Conservation (phyloP, 2,329 filamentous ascomycete species). For the Diaporthe velutina region DNA sequence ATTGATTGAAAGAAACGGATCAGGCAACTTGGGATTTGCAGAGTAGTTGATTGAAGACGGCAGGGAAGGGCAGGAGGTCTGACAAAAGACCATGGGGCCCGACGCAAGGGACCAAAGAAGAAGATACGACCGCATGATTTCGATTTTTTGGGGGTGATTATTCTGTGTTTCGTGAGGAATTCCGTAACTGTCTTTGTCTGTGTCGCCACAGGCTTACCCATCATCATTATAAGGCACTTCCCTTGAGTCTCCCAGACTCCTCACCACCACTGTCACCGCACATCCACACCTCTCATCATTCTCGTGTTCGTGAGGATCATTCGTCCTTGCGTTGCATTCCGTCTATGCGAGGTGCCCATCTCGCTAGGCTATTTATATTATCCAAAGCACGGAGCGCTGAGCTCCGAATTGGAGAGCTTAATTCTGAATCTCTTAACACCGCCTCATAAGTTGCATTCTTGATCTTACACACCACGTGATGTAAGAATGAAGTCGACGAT, state of each 20-base stretch:
- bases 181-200: neutral
- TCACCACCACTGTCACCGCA: too few relatives aligned
- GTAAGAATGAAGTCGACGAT: neutral
- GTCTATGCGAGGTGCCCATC: neutral
- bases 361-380: neutral
- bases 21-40: neutral
- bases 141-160: too few relatives aligned
- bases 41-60: neutral
- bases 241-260: neutral
- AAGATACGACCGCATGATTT: neutral
- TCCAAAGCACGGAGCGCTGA: neutral
- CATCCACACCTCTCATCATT: too few relatives aligned
- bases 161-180: neutral
- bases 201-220: neutral
- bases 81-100: neutral
- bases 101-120: neutral
- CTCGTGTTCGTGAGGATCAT: neutral
- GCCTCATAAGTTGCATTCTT: neutral
- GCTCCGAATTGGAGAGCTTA: neutral
- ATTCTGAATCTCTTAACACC: neutral
- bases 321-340: neutral
- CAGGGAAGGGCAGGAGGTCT: neutral
- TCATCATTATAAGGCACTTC: neutral
- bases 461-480: neutral
- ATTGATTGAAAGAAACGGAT: slow-evolving; percentile 56